phyloP scores from a whole-genome alignment of 495 filamentous ascomycete genomes.

The Podospora appendiculata region DNA sequence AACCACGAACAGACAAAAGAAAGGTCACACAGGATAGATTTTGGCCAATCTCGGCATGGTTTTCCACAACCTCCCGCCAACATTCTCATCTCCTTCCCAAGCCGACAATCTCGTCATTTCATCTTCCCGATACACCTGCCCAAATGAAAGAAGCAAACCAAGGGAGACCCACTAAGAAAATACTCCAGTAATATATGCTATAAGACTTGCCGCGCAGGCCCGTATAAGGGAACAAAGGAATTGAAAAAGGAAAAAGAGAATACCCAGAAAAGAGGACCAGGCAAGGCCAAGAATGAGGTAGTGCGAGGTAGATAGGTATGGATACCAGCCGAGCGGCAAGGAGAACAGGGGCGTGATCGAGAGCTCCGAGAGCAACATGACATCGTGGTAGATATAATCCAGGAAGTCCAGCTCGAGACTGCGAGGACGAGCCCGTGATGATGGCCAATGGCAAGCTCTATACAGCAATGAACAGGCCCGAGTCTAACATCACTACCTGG shows the following conservation, averaged over 20 bases:
- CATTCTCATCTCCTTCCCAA: no score
- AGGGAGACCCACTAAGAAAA: background rate
- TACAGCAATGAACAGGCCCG: background rate
- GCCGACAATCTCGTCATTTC: background rate
- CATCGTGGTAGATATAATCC: no score
- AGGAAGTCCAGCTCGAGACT: background rate
- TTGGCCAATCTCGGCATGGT: no score
- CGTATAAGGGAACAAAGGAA: slow-evolving; percentile 7
- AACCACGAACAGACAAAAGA: no score
- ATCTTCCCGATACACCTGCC: background rate
- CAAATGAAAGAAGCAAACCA: background rate
- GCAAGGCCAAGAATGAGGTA: no score
- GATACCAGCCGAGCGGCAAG: no score
- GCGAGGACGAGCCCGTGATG: background rate
- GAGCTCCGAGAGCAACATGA: no score
- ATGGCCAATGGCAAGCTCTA: no score
- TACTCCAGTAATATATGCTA: slow-evolving; percentile 12
- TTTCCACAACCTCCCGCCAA: no score
- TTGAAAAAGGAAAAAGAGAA: background rate
- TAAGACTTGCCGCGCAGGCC: background rate
- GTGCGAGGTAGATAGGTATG: no score
- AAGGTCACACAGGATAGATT: no score
- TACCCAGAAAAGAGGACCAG: background rate
- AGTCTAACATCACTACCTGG: slow-evolving; percentile 18
- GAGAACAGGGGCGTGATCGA: no score